These are phyloP conservation scores for Nectriaceae sp. DNA, from an alignment of 2,329 filamentous ascomycete species.

Conservation along the genomic window DNA sequence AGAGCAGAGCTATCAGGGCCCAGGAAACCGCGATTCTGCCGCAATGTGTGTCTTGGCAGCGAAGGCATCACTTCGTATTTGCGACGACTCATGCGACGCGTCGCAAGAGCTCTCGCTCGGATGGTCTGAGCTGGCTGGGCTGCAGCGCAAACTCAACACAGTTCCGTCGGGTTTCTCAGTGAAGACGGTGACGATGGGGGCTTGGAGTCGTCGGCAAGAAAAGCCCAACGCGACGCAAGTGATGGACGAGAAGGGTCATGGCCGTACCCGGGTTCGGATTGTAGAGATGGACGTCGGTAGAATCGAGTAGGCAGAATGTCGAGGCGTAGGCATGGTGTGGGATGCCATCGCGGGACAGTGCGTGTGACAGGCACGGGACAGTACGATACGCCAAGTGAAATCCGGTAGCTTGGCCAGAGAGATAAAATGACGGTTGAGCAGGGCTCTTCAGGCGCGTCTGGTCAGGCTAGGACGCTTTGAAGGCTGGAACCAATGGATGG, in stretches of 20 bases:
- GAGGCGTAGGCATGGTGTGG: conserved; percentile 12
- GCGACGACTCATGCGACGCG: conserved; percentile 19
- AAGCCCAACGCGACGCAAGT: conserved; percentile 10
- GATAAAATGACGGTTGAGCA: neutral
- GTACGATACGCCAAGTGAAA: neutral
- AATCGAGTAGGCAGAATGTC: conserved; percentile 18
- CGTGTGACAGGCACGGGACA: conserved; percentile 10
- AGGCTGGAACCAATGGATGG: no score
- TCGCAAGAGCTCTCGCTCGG: conserved; percentile 14
- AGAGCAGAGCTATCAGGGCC: conserved; percentile 54
- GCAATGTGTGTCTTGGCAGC: conserved; percentile 29
- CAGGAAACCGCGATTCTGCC: conserved; percentile 51
- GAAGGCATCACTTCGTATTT: conserved; percentile 31
- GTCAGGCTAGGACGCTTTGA: no score
- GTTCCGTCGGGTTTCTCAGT: conserved; percentile 9
- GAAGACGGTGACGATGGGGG: conserved; percentile 6
- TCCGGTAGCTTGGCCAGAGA: neutral
- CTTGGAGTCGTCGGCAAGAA: conserved; percentile 16
- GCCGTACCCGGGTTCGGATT: conserved; percentile 13
- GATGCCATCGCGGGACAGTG: conserved; percentile 28
- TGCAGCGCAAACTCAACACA: conserved; percentile 1
- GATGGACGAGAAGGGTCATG: conserved; percentile 18
- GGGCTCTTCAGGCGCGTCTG: no score
- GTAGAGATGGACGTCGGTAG: conserved; percentile 16
- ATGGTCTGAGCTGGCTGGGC: conserved; percentile 21